A percentile compares a stretch with the other conserved stretches of the same genome.
phyloP scores from a whole-genome alignment of 225 moss, liverwort and hornwort genomes.

The Anthoceros angustus region DNA sequence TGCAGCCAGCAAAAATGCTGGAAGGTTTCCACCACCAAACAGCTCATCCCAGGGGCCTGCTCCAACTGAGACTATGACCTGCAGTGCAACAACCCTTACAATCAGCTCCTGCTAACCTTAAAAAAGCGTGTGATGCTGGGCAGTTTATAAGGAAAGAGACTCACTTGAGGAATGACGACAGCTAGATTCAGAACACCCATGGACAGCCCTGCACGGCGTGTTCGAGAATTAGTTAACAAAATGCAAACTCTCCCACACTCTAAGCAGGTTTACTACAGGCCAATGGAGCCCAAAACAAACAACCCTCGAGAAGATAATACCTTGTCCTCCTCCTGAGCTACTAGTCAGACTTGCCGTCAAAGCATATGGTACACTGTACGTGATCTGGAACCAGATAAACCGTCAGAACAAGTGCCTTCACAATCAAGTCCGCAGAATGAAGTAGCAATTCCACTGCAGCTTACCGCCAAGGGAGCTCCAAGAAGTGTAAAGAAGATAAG shows the following conservation, averaged over 20 bases:
- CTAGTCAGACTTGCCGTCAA: slow-evolving; percentile 66
- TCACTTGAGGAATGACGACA: slow-evolving; percentile 47
- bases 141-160: not conserved
- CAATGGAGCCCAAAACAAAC: not conserved
- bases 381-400: slow-evolving; percentile 15
- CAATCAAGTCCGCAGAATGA: not conserved
- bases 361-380: slow-evolving; percentile 74
- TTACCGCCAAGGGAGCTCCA: slow-evolving; percentile 63
- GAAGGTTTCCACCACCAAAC: slow-evolving; percentile 68
- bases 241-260: not conserved
- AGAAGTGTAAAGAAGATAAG: slow-evolving; percentile 51
- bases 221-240: not conserved
- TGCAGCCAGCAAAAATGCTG: slow-evolving; percentile 56
- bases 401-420: not conserved
- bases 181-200: slow-evolving; percentile 78
- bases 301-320: slow-evolving; percentile 6
- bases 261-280: not conserved
- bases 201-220: slow-evolving; percentile 24
- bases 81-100: not conserved
- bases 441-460: not conserved
- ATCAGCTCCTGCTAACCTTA: not conserved
- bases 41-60: slow-evolving; percentile 81
- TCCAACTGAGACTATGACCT: slow-evolving; percentile 51
- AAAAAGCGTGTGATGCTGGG: not conserved
- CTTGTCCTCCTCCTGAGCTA: slow-evolving; percentile 82